phyloP scores from a whole-genome alignment of 371 early-diverging fungal genomes.

The Mucor circinelloides region DNA sequence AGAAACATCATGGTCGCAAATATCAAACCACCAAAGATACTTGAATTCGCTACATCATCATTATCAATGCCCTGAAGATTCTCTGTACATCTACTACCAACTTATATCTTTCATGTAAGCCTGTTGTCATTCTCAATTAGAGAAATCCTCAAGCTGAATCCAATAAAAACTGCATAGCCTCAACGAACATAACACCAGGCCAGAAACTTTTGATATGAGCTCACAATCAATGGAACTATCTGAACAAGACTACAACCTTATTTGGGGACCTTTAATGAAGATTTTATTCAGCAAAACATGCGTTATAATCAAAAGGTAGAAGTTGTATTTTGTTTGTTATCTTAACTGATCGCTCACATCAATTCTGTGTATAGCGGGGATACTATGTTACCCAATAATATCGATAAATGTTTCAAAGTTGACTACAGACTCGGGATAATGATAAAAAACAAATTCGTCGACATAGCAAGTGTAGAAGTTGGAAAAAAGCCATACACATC shows the following conservation, averaged over 20 bases:
- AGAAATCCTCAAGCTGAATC: neutral
- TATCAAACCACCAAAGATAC: neutral
- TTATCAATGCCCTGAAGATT: neutral
- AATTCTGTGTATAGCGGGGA: neutral
- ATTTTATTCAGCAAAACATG: neutral
- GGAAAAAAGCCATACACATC: neutral
- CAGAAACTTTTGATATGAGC: neutral
- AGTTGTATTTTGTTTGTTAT: too few relatives aligned
- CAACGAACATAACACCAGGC: conserved; percentile 2
- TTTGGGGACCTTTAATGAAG: conserved; percentile 2
- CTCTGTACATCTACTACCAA: neutral
- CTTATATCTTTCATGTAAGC: neutral
- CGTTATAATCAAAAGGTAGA: neutral
- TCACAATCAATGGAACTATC: neutral
- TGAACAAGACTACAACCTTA: neutral
- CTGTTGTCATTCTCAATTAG: too few relatives aligned
- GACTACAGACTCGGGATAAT: neutral
- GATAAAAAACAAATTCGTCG: neutral
- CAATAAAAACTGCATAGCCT: neutral
- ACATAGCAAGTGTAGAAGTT: neutral
- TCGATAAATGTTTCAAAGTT: neutral
- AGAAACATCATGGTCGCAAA: neutral
- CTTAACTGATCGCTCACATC: too few relatives aligned
- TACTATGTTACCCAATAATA: neutral
- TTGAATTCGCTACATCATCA: neutral